These are phyloP conservation scores for Penicillium steckii DNA, from an alignment of 495 filamentous ascomycete species.

Conservation along the genomic window DNA sequence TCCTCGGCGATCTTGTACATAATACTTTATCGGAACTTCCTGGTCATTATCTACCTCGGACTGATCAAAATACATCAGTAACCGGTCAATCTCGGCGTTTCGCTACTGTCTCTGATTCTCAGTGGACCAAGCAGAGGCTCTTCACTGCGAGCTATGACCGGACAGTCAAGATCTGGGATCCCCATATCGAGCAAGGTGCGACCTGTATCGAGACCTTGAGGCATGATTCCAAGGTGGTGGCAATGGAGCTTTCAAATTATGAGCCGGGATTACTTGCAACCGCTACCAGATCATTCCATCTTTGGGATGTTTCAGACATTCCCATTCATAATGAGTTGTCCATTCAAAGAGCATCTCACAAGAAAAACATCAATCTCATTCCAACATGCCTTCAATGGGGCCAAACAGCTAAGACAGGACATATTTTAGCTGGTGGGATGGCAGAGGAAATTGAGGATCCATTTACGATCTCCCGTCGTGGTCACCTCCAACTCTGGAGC, in stretches of 20 bases:
- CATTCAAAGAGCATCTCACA: conserved; percentile 15
- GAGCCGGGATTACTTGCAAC: conserved; percentile 49
- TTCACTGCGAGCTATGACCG: conserved; percentile 83
- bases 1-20: conserved; percentile 61
- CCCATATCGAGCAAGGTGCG: conserved; percentile 26
- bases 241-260: conserved; percentile 59
- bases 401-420: conserved; percentile 38
- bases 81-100: conserved; percentile 70
- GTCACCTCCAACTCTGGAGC: conserved; percentile 75
- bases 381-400: conserved; percentile 80
- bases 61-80: conserved; percentile 52
- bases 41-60: conserved; percentile 62
- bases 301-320: conserved; percentile 18
- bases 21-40: conserved; percentile 62
- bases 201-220: conserved; percentile 51
- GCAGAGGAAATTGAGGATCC: conserved; percentile 56
- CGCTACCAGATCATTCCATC: conserved; percentile 32
- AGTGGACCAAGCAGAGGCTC: conserved; percentile 63
- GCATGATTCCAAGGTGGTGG: conserved; percentile 69
- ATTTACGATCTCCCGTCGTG: conserved; percentile 41
- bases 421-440: conserved; percentile 75
- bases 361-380: conserved; percentile 48
- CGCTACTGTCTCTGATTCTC: conserved; percentile 72
- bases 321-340: not conserved
- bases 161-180: conserved; percentile 78